A percentile compares a stretch with the other conserved stretches of the same genome.
These are phyloP conservation scores for Rhododendron mucronatum DNA, from an alignment of 148 eudicot species.

Conservation along the genomic window DNA sequence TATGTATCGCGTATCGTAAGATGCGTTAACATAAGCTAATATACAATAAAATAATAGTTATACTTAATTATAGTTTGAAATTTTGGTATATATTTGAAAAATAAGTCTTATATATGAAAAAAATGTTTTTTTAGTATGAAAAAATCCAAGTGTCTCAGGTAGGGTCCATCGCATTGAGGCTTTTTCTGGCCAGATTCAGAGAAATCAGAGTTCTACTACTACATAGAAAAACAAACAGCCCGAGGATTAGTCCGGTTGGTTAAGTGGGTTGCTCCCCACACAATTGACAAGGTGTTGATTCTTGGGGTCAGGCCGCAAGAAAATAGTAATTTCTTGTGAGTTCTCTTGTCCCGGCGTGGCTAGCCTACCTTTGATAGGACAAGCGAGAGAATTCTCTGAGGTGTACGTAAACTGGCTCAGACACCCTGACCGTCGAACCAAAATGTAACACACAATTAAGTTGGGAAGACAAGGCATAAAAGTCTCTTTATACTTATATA, in stretches of 20 bases:
- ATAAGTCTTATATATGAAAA: too few relatives aligned
- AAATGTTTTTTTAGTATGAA: too few relatives aligned
- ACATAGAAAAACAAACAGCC: background rate
- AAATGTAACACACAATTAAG: background rate
- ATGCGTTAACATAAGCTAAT: too few relatives aligned
- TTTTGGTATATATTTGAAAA: too few relatives aligned
- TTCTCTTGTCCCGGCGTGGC: too few relatives aligned
- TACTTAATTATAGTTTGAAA: too few relatives aligned
- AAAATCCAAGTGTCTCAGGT: too few relatives aligned
- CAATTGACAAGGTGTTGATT: too few relatives aligned
- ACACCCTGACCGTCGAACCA: background rate
- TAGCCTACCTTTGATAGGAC: background rate
- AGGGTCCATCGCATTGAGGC: too few relatives aligned
- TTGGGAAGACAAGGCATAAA: background rate
- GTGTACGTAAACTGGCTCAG: background rate
- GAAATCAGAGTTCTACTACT: background rate
- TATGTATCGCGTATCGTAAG: too few relatives aligned
- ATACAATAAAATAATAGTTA: too few relatives aligned
- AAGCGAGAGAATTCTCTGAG: too few relatives aligned
- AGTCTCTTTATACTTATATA: background rate
- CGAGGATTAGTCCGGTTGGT: background rate
- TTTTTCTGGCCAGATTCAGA: background rate
- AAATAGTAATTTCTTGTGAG: background rate
- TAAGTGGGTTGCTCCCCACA: background rate
- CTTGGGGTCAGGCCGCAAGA: background rate